Evolutionary conservation across 805 yeast genomes (phyloP).

Genomic region (Vanderwaltozyma tropicalis): DNA sequence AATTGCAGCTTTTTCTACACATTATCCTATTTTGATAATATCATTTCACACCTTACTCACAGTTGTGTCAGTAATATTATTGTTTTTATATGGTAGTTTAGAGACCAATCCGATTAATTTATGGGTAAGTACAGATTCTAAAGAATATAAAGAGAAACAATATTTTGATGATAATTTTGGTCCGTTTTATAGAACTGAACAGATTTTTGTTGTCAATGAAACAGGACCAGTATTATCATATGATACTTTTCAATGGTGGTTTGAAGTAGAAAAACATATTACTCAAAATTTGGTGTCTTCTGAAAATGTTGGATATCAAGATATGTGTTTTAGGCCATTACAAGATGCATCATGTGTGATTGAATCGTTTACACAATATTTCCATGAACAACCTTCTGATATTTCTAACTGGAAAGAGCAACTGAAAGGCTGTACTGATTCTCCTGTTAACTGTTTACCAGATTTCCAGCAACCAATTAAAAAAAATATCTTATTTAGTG

Average conservation of each 20-base stretch:
- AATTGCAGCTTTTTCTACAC: conserved; percentile 51
- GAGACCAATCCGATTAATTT: conserved; percentile 74
- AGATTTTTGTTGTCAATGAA: conserved; percentile 60
- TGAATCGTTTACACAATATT: conserved; percentile 84
- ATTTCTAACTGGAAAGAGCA: conserved; percentile 41
- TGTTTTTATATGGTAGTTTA: conserved; percentile 40
- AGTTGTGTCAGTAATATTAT: conserved; percentile 25
- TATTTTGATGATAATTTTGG: conserved; percentile 77
- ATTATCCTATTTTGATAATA: conserved; percentile 47
- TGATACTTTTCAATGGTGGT: conserved; percentile 79
- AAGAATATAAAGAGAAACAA: conserved; percentile 54
- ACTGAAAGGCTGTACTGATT: conserved; percentile 51
- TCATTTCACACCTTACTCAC: conserved; percentile 30
- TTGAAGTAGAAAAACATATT: conserved; percentile 57
- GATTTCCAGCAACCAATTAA: conserved; percentile 83
- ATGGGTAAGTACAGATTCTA: conserved; percentile 81
- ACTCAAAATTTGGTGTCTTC: conserved; percentile 23
- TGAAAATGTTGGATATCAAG: conserved; percentile 36
- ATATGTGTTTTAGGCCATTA: conserved; percentile 75
- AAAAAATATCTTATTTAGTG: conserved; percentile 60
- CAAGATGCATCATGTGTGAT: conserved; percentile 66
- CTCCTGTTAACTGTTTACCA: conserved; percentile 87
- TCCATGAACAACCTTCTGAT: conserved; percentile 49
- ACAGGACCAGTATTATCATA: conserved; percentile 62
- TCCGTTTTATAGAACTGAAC: conserved; percentile 84